Base-by-base conservation (phyloP, 768 basidiomycete species). In the Crassisporium funariophilum region DNA sequence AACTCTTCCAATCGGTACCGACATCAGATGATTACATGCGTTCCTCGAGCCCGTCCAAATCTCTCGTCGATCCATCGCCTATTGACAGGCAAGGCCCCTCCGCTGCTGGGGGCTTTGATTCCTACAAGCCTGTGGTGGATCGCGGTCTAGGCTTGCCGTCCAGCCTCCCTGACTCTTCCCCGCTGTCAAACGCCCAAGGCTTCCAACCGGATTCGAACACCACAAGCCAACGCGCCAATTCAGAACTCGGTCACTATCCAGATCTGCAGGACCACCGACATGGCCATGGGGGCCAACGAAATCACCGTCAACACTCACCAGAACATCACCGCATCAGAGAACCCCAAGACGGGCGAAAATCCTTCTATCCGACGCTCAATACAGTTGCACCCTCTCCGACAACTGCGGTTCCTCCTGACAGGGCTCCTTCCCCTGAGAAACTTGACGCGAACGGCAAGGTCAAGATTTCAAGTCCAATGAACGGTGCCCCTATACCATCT, bases 391-490 rank as follows among this genome's bases (percentile, higher is more conserved):
- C 79, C 38, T 76, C 82, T 3, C 71, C 84, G 41, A 65, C 60
- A 38, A 53, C 65, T 12, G 54, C 73, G 33, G 68, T 70, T 61
- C 53, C 72, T 11, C 71, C 76, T 22, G 83, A 86, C 46, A 71
- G 82, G 36, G 65, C 67, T 3, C 67, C 76, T 22, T 77, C 77
- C 16, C 79, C 78, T 36, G 79, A 76, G 52, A 80, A 77, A 54
- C 70, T 68, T 5, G 84, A 87, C 46, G 61, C 63, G 20, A 75
- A 75, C 38, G 74, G 76, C 20, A 88, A 86, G 63, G 82, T 84
- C 39, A 93, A 94, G 68, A 97, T 98, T 40, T 95, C 92, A 13
- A 90, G 83, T 1, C 95, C 94, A 24, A 74, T 93, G 62, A 85
- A 85, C 48, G 92, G 91, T 6, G 81, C 82, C 11, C 89, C 86